These are phyloP conservation scores for Hsuehochloa calcarea DNA, from an alignment of 176 grass and related monocot species.

Conservation along the genomic window DNA sequence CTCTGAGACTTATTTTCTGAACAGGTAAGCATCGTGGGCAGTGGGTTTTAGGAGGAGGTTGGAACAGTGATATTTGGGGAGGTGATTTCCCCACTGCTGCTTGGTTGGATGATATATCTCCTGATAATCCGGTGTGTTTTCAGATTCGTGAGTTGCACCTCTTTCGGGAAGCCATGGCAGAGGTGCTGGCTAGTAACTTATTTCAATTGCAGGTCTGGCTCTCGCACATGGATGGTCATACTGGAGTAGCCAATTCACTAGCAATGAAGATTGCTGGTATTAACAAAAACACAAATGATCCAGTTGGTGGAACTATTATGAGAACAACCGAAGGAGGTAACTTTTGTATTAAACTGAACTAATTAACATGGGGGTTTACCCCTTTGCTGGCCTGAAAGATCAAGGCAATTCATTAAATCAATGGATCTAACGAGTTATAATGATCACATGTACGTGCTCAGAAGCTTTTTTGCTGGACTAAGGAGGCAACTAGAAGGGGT, in stretches of 20 bases:
- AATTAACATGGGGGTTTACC: not conserved
- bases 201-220: conserved; percentile 69
- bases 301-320: conserved; percentile 74
- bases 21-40: conserved; percentile 60
- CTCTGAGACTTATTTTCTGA: not conserved
- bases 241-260: conserved; percentile 82
- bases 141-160: not conserved
- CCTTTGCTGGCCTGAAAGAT: not conserved
- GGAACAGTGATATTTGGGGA: conserved; percentile 86
- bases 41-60: conserved; percentile 79
- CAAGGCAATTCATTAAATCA: not conserved
- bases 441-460: not conserved
- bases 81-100: conserved; percentile 60
- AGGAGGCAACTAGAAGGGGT: too few species aligned
- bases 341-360: not conserved
- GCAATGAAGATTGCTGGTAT: conserved; percentile 78
- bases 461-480: not conserved
- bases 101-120: conserved; percentile 84
- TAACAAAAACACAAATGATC: conserved; percentile 49
- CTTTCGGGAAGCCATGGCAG: not conserved
- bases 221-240: conserved; percentile 83
- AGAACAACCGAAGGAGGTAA: conserved; percentile 73
- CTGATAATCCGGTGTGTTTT: conserved; percentile 77
- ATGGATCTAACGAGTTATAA: not conserved
- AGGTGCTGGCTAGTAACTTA: not conserved